phyloP scores from a whole-genome alignment of 345 rosid genomes.

The Nasturtium officinale region DNA sequence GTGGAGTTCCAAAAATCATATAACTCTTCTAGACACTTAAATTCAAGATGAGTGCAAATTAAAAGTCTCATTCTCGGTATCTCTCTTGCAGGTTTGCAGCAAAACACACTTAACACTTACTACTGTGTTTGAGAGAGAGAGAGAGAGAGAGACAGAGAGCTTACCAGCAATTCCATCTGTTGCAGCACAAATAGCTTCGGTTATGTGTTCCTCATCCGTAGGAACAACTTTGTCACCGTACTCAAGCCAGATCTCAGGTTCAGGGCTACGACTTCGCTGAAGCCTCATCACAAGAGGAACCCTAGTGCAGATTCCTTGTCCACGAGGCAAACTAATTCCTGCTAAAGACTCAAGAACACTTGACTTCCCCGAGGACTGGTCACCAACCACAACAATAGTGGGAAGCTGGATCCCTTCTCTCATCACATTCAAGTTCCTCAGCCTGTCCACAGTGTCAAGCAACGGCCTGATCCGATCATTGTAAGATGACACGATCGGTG shows the following conservation, averaged over 20 bases:
- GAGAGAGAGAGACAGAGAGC: no score
- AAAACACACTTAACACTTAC: no score
- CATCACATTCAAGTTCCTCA: constrained; percentile 49
- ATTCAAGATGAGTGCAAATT: no score
- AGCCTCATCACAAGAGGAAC: no score
- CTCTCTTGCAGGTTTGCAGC: no score
- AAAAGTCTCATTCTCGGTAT: no score
- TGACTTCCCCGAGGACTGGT: constrained; percentile 60
- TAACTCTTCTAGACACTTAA: no score
- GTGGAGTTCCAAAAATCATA: no score
- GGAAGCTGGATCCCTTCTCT: constrained; percentile 63
- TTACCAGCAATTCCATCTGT: constrained; percentile 51
- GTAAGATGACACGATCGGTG: constrained; percentile 45
- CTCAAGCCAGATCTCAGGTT: background rate
- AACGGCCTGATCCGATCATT: constrained; percentile 51
- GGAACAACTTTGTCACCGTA: background rate
- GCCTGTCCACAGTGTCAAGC: constrained; percentile 57
- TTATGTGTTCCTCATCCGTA: no score
- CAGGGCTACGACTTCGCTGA: no score
- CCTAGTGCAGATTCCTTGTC: constrained; percentile 44
- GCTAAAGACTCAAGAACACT: constrained; percentile 67
- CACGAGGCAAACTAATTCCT: constrained; percentile 55
- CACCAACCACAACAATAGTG: constrained; percentile 65
- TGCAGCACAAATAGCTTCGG: constrained; percentile 34
- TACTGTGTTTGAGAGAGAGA: no score